Conservation (phyloP, 2,329 filamentous ascomycete genomes). For the Aureobasidium mangrovei region DNA sequence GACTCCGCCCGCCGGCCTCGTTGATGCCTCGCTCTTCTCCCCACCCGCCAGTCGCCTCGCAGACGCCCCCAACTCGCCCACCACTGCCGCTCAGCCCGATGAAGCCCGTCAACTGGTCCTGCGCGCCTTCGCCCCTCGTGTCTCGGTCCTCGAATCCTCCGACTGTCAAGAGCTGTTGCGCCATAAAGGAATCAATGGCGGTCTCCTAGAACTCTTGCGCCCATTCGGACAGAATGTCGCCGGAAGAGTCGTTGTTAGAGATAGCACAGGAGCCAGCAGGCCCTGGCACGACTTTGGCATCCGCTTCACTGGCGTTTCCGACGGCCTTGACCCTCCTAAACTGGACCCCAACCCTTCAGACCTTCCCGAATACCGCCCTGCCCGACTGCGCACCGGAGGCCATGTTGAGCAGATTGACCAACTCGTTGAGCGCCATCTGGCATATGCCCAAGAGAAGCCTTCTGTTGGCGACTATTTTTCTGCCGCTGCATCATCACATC, state of each 20-base stretch:
- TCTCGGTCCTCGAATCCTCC: conserved; percentile 76
- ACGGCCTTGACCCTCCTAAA: conserved; percentile 35
- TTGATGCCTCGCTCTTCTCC: conserved; percentile 37
- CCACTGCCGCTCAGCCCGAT: conserved; percentile 37
- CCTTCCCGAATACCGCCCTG: conserved; percentile 28
- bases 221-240: conserved; percentile 84
- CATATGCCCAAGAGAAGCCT: conserved; percentile 56
- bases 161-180: conserved; percentile 74
- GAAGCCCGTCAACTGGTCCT: conserved; percentile 60
- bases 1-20: conserved; percentile 31
- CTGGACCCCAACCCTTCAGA: conserved; percentile 21
- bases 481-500: conserved; percentile 22
- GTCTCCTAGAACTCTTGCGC: conserved; percentile 74
- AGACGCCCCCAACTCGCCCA: conserved; percentile 30
- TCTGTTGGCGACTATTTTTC: conserved; percentile 36
- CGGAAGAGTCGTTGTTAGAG: conserved; percentile 81
- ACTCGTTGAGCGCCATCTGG: conserved; percentile 69
- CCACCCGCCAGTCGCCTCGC: conserved; percentile 31
- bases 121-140: conserved; percentile 78
- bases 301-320: conserved; percentile 67
- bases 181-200: conserved; percentile 75
- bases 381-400: conserved; percentile 36
- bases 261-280: conserved; percentile 77
- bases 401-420: conserved; percentile 65
- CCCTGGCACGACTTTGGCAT: conserved; percentile 85